These are phyloP conservation scores for Debaryomyces robertsiae DNA, from an alignment of 1,139 yeast genomes.

Conservation along the genomic window DNA sequence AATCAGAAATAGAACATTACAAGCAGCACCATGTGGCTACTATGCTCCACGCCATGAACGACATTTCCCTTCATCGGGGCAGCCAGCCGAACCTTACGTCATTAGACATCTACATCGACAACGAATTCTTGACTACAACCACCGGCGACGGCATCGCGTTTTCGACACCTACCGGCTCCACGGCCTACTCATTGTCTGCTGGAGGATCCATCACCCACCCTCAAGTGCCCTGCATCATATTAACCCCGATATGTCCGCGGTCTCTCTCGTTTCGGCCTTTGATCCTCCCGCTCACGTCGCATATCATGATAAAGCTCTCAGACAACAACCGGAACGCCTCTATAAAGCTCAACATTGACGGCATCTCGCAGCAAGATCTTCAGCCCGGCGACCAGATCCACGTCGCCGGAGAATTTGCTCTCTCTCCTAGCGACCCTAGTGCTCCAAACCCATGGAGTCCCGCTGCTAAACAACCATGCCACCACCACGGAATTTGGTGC, in stretches of 20 bases:
- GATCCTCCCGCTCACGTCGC: conserved; percentile 72
- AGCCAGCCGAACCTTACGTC: conserved; percentile 83
- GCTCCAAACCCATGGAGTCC: background rate
- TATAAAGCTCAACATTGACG: conserved; percentile 73
- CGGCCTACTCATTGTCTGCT: conserved; percentile 86
- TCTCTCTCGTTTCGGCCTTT: conserved; percentile 86
- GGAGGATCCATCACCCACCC: conserved; percentile 96
- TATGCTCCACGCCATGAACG: conserved; percentile 82
- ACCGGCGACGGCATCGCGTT: conserved; percentile 88
- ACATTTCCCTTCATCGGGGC: conserved; percentile 85
- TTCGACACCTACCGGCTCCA: conserved; percentile 93
- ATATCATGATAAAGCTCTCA: conserved; percentile 67
- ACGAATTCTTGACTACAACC: conserved; percentile 81
- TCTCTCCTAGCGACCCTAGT: conserved; percentile 24
- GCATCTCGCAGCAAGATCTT: conserved; percentile 69
- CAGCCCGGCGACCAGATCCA: conserved; percentile 79
- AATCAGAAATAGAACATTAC: conserved; percentile 20
- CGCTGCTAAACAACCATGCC: conserved; percentile 6
- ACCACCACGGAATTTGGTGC: conserved; percentile 77
- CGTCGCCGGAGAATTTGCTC: conserved; percentile 61
- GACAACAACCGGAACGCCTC: conserved; percentile 44
- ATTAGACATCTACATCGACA: conserved; percentile 79
- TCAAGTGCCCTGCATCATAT: conserved; percentile 73
- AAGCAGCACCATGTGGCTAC: conserved; percentile 18
- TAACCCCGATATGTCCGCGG: conserved; percentile 90